These are phyloP conservation scores for Blastobotrys muscicola DNA, from an alignment of 805 yeast species.

Conservation along the genomic window DNA sequence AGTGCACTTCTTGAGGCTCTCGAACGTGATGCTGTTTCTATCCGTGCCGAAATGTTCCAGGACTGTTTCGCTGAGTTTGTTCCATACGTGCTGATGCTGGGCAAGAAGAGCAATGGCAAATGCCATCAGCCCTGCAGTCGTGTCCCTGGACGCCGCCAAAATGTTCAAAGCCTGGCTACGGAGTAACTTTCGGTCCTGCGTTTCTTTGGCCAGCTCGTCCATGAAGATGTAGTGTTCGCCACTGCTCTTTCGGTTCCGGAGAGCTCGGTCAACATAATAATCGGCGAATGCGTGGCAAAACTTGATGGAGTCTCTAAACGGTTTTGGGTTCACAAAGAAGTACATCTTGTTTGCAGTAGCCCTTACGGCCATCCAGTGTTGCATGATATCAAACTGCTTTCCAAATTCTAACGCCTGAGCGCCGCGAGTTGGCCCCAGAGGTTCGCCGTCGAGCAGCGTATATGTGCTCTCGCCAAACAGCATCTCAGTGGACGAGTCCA, in stretches of 20 bases:
- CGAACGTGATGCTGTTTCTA: conserved; percentile 28
- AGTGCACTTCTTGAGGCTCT: conserved; percentile 34
- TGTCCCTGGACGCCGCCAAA: conserved; percentile 43
- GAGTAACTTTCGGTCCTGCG: conserved; percentile 38
- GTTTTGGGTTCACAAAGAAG: conserved; percentile 12
- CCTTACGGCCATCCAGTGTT: conserved; percentile 4
- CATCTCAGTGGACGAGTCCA: not conserved
- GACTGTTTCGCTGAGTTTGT: conserved; percentile 31
- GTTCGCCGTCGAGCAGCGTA: not conserved
- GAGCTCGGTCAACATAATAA: conserved; percentile 33
- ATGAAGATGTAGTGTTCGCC: conserved; percentile 36
- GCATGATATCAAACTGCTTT: conserved; percentile 18
- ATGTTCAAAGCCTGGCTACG: conserved; percentile 42
- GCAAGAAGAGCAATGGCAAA: conserved; percentile 37
- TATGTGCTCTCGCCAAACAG: not conserved
- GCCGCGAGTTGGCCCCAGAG: not conserved
- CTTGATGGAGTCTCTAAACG: conserved; percentile 27
- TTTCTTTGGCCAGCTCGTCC: conserved; percentile 38
- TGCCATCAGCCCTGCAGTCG: conserved; percentile 42
- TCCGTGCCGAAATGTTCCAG: conserved; percentile 25
- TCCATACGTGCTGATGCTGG: conserved; percentile 25
- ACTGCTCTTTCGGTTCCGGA: conserved; percentile 22
- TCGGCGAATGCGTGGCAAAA: conserved; percentile 30
- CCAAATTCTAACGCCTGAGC: conserved; percentile 16
- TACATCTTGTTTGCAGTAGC: conserved; percentile 13